Conservation (phyloP, 345 rosid species). For the Bruguiera gymnorhiza region DNA sequence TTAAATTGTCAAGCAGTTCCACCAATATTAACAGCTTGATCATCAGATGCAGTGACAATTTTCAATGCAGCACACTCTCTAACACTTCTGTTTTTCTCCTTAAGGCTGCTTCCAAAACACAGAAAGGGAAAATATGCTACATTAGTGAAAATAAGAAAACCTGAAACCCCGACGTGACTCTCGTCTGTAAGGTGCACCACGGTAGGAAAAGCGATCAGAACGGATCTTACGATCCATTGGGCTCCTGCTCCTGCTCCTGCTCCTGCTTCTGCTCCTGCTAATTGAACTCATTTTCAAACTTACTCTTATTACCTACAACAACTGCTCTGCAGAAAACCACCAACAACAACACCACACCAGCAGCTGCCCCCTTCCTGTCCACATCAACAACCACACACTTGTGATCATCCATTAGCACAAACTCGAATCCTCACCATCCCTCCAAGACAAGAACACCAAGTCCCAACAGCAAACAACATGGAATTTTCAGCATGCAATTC, state of each 20-base stretch:
- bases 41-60: background rate
- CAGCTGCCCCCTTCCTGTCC: slow-evolving; percentile 65
- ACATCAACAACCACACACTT: slow-evolving; percentile 66
- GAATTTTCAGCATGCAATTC: slow-evolving; percentile 41
- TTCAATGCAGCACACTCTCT: background rate
- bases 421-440: slow-evolving; percentile 39
- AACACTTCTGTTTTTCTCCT: slow-evolving; percentile 3
- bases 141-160: slow-evolving; percentile 42
- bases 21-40: background rate
- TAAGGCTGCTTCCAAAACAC: slow-evolving; percentile 5
- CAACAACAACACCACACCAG: slow-evolving; percentile 42
- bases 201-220: slow-evolving; percentile 71
- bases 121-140: slow-evolving; percentile 20
- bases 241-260: slow-evolving; percentile 67
- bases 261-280: slow-evolving; percentile 72
- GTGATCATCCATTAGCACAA: slow-evolving; percentile 54
- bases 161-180: slow-evolving; percentile 85
- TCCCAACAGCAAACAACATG: slow-evolving; percentile 35
- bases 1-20: background rate
- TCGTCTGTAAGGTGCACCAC: slow-evolving; percentile 83
- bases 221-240: slow-evolving; percentile 91
- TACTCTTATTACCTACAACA: slow-evolving; percentile 41
- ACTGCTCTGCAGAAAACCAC: slow-evolving; percentile 37
- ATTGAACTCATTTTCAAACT: slow-evolving; percentile 58
- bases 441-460: slow-evolving; percentile 50